These are phyloP conservation scores for Phyllosticta citribraziliensis DNA, from an alignment of 2,329 filamentous ascomycete genomes.

Conservation along the genomic window DNA sequence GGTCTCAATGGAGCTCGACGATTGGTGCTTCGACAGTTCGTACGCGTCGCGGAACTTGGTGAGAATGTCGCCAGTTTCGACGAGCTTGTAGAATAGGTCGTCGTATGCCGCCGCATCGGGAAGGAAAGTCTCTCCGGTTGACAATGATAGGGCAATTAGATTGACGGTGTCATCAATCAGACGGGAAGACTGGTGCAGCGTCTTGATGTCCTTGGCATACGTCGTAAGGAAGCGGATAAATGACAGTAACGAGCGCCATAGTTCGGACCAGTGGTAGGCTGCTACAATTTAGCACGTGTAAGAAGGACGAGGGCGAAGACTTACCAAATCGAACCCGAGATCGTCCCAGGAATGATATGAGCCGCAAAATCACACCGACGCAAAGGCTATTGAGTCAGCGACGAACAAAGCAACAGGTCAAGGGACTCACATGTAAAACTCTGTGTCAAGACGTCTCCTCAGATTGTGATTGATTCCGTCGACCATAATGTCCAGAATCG, in stretches of 20 bases:
- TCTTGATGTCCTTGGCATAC: constrained; percentile 69
- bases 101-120: constrained; percentile 83
- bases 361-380: constrained; percentile 69
- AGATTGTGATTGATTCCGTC: constrained; percentile 94
- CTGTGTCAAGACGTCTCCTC: constrained; percentile 70
- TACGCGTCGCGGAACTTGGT: constrained; percentile 75
- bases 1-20: constrained; percentile 65
- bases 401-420: background rate
- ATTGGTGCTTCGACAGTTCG: constrained; percentile 29
- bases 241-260: constrained; percentile 81
- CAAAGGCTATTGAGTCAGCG: constrained; percentile 42
- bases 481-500: constrained; percentile 75
- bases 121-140: constrained; percentile 80
- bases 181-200: constrained; percentile 56
- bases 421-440: constrained; percentile 57
- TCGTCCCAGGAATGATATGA: constrained; percentile 75
- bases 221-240: constrained; percentile 84
- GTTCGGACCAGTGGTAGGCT: constrained; percentile 85
- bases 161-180: constrained; percentile 73
- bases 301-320: constrained; percentile 1
- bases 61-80: constrained; percentile 79
- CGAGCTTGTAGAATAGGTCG: constrained; percentile 96
- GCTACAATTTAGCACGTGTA: constrained; percentile 5
- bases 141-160: constrained; percentile 73
- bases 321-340: constrained; percentile 63